Evolutionary conservation across 2,329 filamentous ascomycete genomes (phyloP).

Genomic region (Pyrenophora seminiperda): DNA sequence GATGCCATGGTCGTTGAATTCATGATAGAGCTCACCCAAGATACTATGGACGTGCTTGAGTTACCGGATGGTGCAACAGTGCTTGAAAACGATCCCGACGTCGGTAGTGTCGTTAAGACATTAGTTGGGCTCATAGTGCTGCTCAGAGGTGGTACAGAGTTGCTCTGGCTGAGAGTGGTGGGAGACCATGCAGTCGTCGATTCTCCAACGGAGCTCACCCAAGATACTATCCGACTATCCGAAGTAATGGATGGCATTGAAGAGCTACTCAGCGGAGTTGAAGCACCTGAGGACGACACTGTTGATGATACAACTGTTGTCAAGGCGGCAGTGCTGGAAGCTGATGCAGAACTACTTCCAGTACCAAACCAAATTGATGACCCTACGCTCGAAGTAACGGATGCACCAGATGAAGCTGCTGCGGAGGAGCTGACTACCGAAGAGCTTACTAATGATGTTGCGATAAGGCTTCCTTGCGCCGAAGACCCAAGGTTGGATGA

Average conservation of each 20-base stretch:
- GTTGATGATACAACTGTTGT: neutral
- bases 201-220: neutral
- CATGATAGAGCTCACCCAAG: too few relatives aligned
- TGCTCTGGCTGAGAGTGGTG: too few relatives aligned
- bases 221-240: neutral
- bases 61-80: too few relatives aligned
- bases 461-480: neutral
- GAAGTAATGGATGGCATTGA: neutral
- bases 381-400: neutral
- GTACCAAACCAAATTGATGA: neutral
- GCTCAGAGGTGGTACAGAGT: too few relatives aligned
- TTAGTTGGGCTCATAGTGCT: too few relatives aligned
- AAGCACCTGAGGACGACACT: neutral
- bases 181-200: neutral
- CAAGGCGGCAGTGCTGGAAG: neutral
- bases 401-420: neutral
- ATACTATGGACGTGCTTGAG: too few relatives aligned
- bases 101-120: too few relatives aligned
- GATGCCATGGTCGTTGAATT: too few relatives aligned
- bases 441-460: neutral
- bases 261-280: neutral
- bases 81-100: too few relatives aligned
- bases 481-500: neutral
- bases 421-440: neutral
- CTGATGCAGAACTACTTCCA: neutral